Base-by-base conservation (phyloP, 345 rosid species). In the Eucalyptus camaldulensis region DNA sequence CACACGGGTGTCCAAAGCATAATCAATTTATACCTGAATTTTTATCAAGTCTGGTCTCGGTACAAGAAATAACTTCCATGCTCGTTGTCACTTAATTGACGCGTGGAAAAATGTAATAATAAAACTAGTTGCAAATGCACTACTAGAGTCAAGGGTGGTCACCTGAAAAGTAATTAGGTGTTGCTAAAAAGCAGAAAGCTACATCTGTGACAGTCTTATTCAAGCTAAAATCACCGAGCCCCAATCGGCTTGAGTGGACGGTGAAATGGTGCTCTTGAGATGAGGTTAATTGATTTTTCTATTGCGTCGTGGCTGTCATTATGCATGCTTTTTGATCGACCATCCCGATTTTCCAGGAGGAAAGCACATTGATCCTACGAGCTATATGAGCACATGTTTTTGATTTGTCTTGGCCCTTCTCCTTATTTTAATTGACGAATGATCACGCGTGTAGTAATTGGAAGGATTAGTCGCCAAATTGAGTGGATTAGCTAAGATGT, bases 291-390 rank as follows among this genome's bases (percentile, higher is more conserved):
- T 43, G 53, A 85, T 27, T 85, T 85, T 72, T 33, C 45, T 72
- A 37, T 33, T 5, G 40, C 81, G 25, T 72, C 44, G 8, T 17
- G 44, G 44, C 25, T 33, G 81, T 33, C 81, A 33, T 37, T 37
- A 37, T 19, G 81, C 2, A 37, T 3, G 45, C 81, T 0, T 1
- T 19, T 72, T 72, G 6, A 0, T 10, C 81, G 1, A 72, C 81
- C 81, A 19, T 37, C 37, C 24, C 45, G 14, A 72, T 33, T 72
- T 19, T 37, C 1, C 8, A 9, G 81, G 81, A 37, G 45, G 19
- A 33, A 19, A 33, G 43, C 40, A 72, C 81, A 37, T 72, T 19
- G 81, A 21, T 72, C 13, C 25, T 5, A 22, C 62, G 0, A 56
- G 62, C 62, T 56, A 17, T 37, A 19, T 72, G 45, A 33, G 1